Evolutionary conservation across 495 filamentous ascomycete genomes (phyloP), one percentile per base, ranked within the genome.

Genomic region (Podospora pseudocomata): DNA sequence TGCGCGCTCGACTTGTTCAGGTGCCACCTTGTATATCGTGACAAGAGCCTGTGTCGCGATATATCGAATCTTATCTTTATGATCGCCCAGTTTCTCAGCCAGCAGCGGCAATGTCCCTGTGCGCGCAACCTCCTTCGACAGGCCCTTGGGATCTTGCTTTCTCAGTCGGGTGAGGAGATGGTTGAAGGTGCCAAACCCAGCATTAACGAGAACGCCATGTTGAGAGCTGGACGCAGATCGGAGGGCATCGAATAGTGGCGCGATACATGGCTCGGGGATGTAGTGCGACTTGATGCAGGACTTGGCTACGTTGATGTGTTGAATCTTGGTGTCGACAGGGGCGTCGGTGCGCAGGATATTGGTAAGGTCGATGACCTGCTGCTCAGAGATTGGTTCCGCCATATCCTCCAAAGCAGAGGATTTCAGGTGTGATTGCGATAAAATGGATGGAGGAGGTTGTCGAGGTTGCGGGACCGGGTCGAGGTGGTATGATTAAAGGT

Each of bases 221-320:
- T 89, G 89, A n/a, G 90, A 88, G 67, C 78, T 80, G 60, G 93
- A 89, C 60, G 90, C 87, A 15, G 86, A 74, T 44, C 86, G 86
- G 65, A 93, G 80, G 59, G 87, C 87, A 64, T 96, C 91, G 79
- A 95, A 93, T 64, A 95, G 85, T 44, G 86, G 82, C 19, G 84
- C 75, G 69, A 94, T 85, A 63, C 88, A 89, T n/a, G 78, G 75
- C 65, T 93, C 91, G 54, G 91, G 91, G 27, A 96, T 90, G 80
- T 91, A 91, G 66, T 88, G 89, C 73, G 94, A 92, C 78, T 96
- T 97, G 81, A 97, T 95, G 73, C 88, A 87, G 60, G 90, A 91
- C 77, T 96, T 96, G 77, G 94, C 78, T 70, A 81, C 82, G 62
- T 87, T 91, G 63, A 96, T 81, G 49, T 87, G 86, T 61, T 87